These are phyloP conservation scores for Pseudopithomyces maydicus DNA, from an alignment of 2,329 filamentous ascomycete species.

Conservation along the genomic window DNA sequence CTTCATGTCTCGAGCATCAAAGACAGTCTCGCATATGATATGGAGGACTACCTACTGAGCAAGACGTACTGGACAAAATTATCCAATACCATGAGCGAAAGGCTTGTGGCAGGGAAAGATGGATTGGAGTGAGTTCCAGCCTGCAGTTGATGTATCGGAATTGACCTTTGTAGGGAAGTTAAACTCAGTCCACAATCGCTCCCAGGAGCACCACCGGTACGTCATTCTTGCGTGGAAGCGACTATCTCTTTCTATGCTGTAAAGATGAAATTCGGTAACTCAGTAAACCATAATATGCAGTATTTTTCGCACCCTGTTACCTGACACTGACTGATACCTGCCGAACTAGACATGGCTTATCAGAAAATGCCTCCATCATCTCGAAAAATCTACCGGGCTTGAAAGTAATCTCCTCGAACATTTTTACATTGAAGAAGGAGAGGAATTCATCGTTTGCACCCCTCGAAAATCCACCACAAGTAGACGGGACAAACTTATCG, in stretches of 20 bases:
- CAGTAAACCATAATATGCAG: too few relatives aligned
- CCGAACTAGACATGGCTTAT: slow-evolving; percentile 24
- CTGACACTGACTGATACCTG: too few relatives aligned
- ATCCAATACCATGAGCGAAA: slow-evolving; percentile 8
- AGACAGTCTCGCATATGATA: slow-evolving; percentile 11
- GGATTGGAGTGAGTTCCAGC: slow-evolving; percentile 20
- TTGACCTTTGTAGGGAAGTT: slow-evolving; percentile 16
- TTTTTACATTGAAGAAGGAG: slow-evolving; percentile 19
- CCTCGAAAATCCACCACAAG: slow-evolving; percentile 25
- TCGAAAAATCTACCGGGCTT: slow-evolving; percentile 4
- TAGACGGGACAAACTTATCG: slow-evolving; percentile 22
- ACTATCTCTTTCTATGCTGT: too few relatives aligned
- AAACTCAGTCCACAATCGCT: slow-evolving; percentile 21
- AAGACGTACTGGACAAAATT: slow-evolving; percentile 19
- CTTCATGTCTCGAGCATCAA: slow-evolving; percentile 11
- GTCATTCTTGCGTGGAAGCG: too few relatives aligned
- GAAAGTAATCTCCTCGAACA: slow-evolving; percentile 14
- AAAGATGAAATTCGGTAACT: too few relatives aligned
- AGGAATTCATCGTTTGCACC: slow-evolving; percentile 23
- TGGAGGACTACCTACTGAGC: slow-evolving; percentile 24
- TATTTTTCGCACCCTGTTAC: too few relatives aligned
- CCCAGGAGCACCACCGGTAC: slow-evolving; percentile 25
- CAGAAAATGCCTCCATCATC: slow-evolving; percentile 12
- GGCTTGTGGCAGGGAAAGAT: slow-evolving; percentile 16
- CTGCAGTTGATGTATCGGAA: not conserved